Conservation (phyloP, 208 protist species). For the Trichomonas tenax region DNA sequence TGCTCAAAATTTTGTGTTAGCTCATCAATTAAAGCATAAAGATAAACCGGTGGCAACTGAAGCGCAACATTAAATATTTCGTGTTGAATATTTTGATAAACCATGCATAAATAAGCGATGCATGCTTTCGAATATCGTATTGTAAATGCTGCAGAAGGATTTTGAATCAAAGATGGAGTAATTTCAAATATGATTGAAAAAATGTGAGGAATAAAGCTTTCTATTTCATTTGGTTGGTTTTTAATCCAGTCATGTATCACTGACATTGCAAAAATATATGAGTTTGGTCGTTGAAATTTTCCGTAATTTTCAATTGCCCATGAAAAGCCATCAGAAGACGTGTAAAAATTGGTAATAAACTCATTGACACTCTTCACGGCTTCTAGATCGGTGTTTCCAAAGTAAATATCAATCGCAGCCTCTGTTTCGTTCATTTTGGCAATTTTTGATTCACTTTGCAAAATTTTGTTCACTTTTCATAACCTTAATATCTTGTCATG, state of each 20-base stretch:
- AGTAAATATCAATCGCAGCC: neutral
- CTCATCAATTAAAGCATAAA: neutral
- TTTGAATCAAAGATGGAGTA: neutral
- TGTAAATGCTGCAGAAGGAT: neutral
- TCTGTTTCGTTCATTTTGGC: neutral
- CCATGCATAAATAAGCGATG: neutral
- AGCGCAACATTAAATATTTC: neutral
- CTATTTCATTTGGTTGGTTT: neutral
- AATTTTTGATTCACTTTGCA: neutral
- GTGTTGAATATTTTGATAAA: neutral
- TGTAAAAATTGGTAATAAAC: neutral
- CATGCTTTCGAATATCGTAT: neutral
- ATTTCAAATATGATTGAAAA: neutral
- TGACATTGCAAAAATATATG: neutral
- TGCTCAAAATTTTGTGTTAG: neutral
- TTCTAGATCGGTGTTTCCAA: neutral
- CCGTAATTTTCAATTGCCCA: neutral
- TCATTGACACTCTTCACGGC: neutral
- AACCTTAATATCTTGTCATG: too few species aligned
- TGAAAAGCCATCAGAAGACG: neutral
- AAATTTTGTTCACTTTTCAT: too few species aligned
- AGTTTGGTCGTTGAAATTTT: neutral
- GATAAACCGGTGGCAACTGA: neutral
- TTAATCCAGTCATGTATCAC: neutral
- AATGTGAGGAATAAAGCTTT: neutral